These are phyloP conservation scores for Fusarium globosum DNA, from an alignment of 2,329 filamentous ascomycete species.

Conservation along the genomic window DNA sequence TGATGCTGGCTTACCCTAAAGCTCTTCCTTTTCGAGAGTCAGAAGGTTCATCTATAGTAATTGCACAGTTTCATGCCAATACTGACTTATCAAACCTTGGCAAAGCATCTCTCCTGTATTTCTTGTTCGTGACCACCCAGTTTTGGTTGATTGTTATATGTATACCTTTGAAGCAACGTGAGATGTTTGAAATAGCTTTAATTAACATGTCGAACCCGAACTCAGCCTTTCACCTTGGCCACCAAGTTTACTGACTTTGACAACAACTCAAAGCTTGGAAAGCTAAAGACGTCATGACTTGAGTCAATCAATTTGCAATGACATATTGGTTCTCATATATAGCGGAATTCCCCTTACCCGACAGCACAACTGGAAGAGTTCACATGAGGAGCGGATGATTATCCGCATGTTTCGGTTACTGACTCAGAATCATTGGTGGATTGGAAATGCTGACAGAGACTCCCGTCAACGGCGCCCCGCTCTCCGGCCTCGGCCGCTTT, in stretches of 20 bases:
- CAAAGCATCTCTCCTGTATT: background rate
- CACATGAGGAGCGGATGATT: background rate
- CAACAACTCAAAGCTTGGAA: background rate
- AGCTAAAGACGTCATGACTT: background rate
- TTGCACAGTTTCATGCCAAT: background rate
- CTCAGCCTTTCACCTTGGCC: background rate
- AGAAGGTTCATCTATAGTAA: background rate
- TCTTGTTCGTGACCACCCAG: accelerated
- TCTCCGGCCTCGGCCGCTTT: constrained; percentile 34
- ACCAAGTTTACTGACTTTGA: background rate
- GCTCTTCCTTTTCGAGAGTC: background rate
- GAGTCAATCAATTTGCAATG: background rate
- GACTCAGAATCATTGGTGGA: constrained; percentile 30
- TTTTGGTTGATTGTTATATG: accelerated
- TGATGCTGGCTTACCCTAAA: constrained; percentile 1
- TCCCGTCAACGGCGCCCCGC: constrained; percentile 26
- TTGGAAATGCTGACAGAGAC: constrained; percentile 39
- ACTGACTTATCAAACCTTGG: accelerated
- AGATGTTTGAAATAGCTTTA: background rate
- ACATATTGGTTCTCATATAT: background rate
- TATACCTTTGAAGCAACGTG: accelerated
- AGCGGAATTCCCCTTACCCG: constrained; percentile 6
- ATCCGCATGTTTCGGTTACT: constrained; percentile 18
- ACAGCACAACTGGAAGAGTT: background rate
- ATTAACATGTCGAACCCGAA: accelerated